Conservation (phyloP, 2,329 filamentous ascomycete species). For the Cucurbitaria berberidis region DNA sequence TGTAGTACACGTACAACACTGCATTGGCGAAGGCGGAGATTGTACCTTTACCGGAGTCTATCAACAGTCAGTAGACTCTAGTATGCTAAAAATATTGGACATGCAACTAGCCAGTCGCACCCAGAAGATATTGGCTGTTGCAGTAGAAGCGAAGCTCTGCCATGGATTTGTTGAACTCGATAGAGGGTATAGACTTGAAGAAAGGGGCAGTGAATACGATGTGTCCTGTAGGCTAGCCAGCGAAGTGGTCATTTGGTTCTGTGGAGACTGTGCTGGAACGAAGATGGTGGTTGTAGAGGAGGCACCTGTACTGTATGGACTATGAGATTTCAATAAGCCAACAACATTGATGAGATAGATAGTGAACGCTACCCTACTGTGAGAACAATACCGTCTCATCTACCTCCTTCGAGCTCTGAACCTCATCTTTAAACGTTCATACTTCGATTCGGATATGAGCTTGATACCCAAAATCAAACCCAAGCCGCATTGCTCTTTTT, state of each 20-base stretch:
- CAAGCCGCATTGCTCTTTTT: slow-evolving; percentile 14
- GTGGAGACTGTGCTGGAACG: slow-evolving; percentile 56
- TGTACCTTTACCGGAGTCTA: slow-evolving; percentile 55
- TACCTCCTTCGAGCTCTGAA: slow-evolving; percentile 44
- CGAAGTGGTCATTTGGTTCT: slow-evolving; percentile 58
- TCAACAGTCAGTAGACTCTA: not conserved
- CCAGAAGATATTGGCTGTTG: slow-evolving; percentile 57
- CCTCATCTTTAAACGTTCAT: slow-evolving; percentile 27
- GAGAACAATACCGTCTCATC: slow-evolving; percentile 50
- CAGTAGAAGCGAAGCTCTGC: slow-evolving; percentile 51
- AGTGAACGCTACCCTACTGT: too few species aligned
- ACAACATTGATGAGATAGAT: too few species aligned
- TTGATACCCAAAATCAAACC: slow-evolving; percentile 23
- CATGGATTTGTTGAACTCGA: slow-evolving; percentile 55
- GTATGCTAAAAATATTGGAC: not conserved
- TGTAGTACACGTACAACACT: slow-evolving; percentile 54
- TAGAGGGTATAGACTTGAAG: slow-evolving; percentile 43
- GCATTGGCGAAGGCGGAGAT: slow-evolving; percentile 54
- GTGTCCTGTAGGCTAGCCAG: slow-evolving; percentile 54
- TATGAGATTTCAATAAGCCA: not conserved
- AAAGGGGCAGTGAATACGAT: slow-evolving; percentile 27
- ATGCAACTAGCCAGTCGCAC: slow-evolving; percentile 54
- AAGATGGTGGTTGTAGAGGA: slow-evolving; percentile 45
- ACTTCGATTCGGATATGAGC: slow-evolving; percentile 22
- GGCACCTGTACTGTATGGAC: not conserved